Evolutionary conservation across 345 rosid genomes (phyloP).

Genomic region (Angophora floribunda): DNA sequence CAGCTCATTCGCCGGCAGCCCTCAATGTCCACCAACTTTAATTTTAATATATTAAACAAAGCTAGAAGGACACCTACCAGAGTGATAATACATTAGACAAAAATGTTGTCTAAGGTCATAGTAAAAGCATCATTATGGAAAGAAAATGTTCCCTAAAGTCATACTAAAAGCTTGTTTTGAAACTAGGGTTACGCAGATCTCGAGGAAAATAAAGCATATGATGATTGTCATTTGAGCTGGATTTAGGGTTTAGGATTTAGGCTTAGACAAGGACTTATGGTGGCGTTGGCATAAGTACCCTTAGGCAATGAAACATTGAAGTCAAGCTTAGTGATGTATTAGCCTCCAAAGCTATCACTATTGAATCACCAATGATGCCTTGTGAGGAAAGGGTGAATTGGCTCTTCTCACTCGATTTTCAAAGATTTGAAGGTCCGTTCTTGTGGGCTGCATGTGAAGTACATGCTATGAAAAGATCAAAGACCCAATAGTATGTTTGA

Average conservation of each 20-base stretch:
- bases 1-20: background rate
- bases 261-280: background rate
- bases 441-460: background rate
- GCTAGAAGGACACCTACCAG: background rate
- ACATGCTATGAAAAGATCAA: background rate
- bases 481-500: background rate
- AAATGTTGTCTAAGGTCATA: background rate
- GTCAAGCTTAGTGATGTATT: background rate
- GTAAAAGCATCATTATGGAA: background rate
- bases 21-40: background rate
- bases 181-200: background rate
- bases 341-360: background rate
- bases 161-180: background rate
- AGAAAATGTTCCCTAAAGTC: background rate
- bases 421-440: background rate
- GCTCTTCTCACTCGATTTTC: background rate
- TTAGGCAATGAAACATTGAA: background rate
- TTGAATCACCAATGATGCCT: background rate
- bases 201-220: background rate
- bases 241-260: background rate
- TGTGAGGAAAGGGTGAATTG: background rate
- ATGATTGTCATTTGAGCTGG: background rate
- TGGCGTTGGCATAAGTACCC: background rate
- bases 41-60: background rate
- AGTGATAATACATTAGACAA: background rate